These are phyloP conservation scores for Cryphonectria naterciae DNA, from an alignment of 2,329 filamentous ascomycete genomes.

Conservation along the genomic window DNA sequence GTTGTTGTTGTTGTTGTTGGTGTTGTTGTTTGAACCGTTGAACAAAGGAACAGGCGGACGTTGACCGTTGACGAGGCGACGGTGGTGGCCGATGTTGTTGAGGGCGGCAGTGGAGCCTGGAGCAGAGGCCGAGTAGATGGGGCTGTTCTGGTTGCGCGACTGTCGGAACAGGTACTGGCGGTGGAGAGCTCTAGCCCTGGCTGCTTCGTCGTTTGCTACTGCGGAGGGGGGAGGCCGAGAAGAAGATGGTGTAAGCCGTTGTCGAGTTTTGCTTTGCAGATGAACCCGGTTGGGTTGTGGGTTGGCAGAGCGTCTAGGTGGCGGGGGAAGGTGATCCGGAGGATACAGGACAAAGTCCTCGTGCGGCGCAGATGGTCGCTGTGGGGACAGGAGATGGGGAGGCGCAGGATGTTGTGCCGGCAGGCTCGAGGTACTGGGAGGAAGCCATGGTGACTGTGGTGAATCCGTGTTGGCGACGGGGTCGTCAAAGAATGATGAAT, in stretches of 20 bases:
- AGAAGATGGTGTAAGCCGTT: constrained; percentile 45
- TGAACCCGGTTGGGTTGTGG: constrained; percentile 47
- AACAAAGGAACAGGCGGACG: constrained; percentile 77
- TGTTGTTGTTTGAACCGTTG: constrained; percentile 55
- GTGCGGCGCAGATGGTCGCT: constrained; percentile 17
- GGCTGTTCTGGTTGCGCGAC: constrained; percentile 44
- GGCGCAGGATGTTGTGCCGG: constrained; percentile 50
- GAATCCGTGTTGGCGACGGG: constrained; percentile 84
- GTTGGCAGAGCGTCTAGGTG: constrained; percentile 50
- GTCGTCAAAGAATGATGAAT: constrained; percentile 68
- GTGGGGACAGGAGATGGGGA: background rate
- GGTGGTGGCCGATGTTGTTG: constrained; percentile 52
- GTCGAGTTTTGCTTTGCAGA: constrained; percentile 41
- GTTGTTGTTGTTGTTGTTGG: constrained; percentile 33
- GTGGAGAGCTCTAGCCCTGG: constrained; percentile 38
- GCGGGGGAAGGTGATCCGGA: constrained; percentile 48
- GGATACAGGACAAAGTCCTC: constrained; percentile 20
- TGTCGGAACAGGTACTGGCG: background rate
- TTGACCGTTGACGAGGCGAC: constrained; percentile 40
- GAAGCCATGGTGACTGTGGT: constrained; percentile 76
- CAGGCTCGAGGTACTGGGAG: constrained; percentile 67
- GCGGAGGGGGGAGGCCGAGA: constrained; percentile 30
- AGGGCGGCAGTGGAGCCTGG: constrained; percentile 63
- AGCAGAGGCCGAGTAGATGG: constrained; percentile 71
- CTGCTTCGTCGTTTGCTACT: background rate